phyloP scores from a whole-genome alignment of 768 basidiomycete species.

The Collybiopsis luxurians region DNA sequence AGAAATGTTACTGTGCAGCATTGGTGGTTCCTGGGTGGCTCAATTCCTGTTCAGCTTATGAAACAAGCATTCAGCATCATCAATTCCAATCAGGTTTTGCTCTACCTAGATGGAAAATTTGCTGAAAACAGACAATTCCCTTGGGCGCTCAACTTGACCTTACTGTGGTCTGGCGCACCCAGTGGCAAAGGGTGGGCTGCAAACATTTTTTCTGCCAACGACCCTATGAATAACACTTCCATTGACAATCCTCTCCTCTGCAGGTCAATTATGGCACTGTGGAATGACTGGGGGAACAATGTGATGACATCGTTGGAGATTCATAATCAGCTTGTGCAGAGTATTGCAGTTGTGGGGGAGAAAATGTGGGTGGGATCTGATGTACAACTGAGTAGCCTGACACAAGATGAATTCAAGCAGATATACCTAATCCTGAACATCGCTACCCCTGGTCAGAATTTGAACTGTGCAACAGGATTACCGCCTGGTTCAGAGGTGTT shows the following conservation, averaged over 20 bases:
- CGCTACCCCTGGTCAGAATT: constrained; percentile 39
- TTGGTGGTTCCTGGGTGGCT: constrained; percentile 33
- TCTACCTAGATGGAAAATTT: constrained; percentile 36
- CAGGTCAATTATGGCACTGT: constrained; percentile 34
- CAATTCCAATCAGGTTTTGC: constrained; percentile 32
- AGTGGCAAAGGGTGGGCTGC: constrained; percentile 32
- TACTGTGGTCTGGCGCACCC: constrained; percentile 28
- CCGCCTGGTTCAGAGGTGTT: constrained; percentile 27
- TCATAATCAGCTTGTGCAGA: constrained; percentile 39
- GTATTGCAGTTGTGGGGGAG: constrained; percentile 38
- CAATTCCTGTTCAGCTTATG: constrained; percentile 30
- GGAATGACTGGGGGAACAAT: constrained; percentile 47
- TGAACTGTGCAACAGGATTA: constrained; percentile 34
- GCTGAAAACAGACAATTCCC: constrained; percentile 29
- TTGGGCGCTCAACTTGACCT: constrained; percentile 24
- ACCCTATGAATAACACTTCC: constrained; percentile 29
- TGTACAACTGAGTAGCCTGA: constrained; percentile 27
- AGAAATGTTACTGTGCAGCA: constrained; percentile 43
- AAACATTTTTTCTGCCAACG: constrained; percentile 27
- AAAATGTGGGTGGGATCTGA: constrained; percentile 40
- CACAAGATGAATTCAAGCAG: constrained; percentile 30
- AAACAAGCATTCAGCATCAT: constrained; percentile 32
- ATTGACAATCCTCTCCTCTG: constrained; percentile 24
- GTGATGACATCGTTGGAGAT: constrained; percentile 41
- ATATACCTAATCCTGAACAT: constrained; percentile 34